Base-by-base conservation (phyloP, 1,284 basidiomycete species). In the Sporisorium graminicola region DNA sequence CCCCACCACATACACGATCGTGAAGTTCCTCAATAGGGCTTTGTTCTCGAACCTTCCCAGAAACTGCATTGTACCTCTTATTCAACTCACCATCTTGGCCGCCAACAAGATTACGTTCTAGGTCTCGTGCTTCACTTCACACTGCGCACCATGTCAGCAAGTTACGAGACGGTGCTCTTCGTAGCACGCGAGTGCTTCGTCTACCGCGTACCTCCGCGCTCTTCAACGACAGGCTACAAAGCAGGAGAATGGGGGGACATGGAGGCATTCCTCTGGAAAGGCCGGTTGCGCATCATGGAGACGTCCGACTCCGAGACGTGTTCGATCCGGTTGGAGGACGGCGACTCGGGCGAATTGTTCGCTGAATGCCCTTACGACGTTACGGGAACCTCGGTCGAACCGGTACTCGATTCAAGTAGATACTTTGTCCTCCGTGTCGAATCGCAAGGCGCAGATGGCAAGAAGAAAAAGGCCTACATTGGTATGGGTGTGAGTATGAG, bases 341-440 rank as follows among this genome's bases (percentile, higher is more conserved):
- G 44, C 29, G 66, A 71, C 12, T 24, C 75, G 76, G 86, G 86
- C n/a, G 86, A 87, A 43, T 92, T 95, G 52, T 99, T 99, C 86
- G 97, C 96, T 29, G 91, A 91, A 77, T 91, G 93, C 12, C 91
- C 91, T n/a, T 99, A 98, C 85, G 91, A 93, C 81, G 89, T 92
- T 12, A 88, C 90, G 35, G 91, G 91, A 50, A 82, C 93, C 7
- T 91, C 91, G 29, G 94, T 98, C 20, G 97, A 99, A 82, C 93
- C 95, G 8, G 95, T 98, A 7, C 89, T 99, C 27, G 96, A 99
- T 86, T 96, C 94, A 0, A 95, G 94, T 10, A 90, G 96, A 52
- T 99, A 98, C 87, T 98, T 98, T 86, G 95, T 98, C 7, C 88
- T 98, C 31, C 90, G 94, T 58, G 92, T 98, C 2, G 95, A 87